These are phyloP conservation scores for Claviceps lovelessii DNA, from an alignment of 2,329 filamentous ascomycete species.

Conservation along the genomic window DNA sequence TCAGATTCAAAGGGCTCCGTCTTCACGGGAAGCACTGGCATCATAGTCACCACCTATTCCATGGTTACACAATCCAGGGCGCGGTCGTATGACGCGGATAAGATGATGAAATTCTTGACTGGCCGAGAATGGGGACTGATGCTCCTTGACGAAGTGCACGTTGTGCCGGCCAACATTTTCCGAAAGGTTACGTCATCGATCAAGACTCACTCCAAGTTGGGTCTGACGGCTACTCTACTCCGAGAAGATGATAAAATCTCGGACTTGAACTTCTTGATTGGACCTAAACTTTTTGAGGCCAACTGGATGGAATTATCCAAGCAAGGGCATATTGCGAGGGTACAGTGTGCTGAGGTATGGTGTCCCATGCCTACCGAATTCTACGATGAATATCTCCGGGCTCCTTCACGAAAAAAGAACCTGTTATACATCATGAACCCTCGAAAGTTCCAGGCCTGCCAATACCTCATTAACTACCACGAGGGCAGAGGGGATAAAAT, in stretches of 20 bases:
- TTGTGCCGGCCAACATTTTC: constrained; percentile 94
- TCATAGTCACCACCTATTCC: constrained; percentile 94
- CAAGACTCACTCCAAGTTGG: constrained; percentile 89
- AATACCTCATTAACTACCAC: constrained; percentile 97
- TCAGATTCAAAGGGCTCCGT: constrained; percentile 70
- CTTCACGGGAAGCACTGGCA: constrained; percentile 80
- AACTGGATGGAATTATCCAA: constrained; percentile 99
- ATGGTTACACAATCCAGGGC: constrained; percentile 93
- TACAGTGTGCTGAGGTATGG: constrained; percentile 98
- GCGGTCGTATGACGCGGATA: constrained; percentile 80
- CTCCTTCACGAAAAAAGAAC: constrained; percentile 35
- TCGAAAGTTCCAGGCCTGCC: constrained; percentile 88
- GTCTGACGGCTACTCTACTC: constrained; percentile 82
- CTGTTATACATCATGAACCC: constrained; percentile 92
- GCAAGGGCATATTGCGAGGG: constrained; percentile 89
- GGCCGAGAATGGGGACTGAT: constrained; percentile 91
- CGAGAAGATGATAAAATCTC: constrained; percentile 98
- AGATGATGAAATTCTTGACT: constrained; percentile 93
- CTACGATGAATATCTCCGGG: constrained; percentile 80
- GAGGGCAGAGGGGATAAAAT: constrained; percentile 91
- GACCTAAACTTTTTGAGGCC: constrained; percentile 92
- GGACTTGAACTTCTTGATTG: constrained; percentile 92
- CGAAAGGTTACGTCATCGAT: constrained; percentile 84
- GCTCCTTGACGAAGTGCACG: constrained; percentile 94
- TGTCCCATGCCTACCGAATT: constrained; percentile 99